Evolutionary conservation across 768 basidiomycete species (phyloP), one percentile per base, ranked within the genome.

Genomic region (Lentinus tigrinus): DNA sequence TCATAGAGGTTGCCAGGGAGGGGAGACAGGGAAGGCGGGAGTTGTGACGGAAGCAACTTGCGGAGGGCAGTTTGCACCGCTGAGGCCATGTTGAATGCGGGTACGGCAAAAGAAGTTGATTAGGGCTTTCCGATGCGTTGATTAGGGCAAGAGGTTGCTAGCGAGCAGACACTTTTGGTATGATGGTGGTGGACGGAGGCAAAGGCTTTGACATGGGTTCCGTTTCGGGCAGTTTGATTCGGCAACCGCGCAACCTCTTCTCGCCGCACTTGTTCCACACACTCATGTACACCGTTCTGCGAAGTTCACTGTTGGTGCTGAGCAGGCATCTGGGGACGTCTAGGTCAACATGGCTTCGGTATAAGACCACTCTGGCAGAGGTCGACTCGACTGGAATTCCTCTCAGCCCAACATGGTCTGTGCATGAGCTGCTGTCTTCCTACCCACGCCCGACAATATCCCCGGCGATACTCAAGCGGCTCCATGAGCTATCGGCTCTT

Each of bases 401-500:
- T 5, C 56, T 77, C 0, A 70, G 73, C 44, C 86, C 91, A 21
- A 86, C 87, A 0, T 93, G 92, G 92, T 93, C 92, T 52, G 86
- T 94, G 47, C 79, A 85, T 64, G 75, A 86, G 47, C 79, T 93
- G 9, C 73, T 93, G 6, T 87, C 88, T 6, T 91, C 90, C 4
- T 93, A 92, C 67, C 85, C 89, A 3, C 81, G 77, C 13, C 90
- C 90, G 17, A 75, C 75, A 2, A 75, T 93, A 47, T 76, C 84
- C 7, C 67, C 83, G 7, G 63, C 72, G 23, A 87, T 84, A 0
- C 74, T 94, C 53, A 77, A 76, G 36, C 85, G 78, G 47, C 79
- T 93, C 3, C 85, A 93, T 65, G 74, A 85, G 38, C 79, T 91
- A 46, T 85, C 91, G 47, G 91, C 92, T 34, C 78, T 94, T 43